Conservation (phyloP, 257 asterid species). For the Handroanthus guayacan region DNA sequence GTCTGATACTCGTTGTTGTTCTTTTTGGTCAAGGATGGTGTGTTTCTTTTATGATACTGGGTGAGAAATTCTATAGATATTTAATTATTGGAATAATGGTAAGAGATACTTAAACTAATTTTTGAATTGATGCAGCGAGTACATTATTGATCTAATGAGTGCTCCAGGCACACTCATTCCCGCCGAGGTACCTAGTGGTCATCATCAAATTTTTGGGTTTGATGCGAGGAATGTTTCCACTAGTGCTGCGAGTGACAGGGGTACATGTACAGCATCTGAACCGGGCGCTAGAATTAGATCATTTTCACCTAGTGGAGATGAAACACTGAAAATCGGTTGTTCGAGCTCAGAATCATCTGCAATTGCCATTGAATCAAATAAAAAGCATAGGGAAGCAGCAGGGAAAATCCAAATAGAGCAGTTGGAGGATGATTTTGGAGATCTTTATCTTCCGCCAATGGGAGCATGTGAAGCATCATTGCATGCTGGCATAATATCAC, state of each 20-base stretch:
- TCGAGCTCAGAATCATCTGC: constrained; percentile 49
- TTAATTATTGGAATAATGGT: not conserved
- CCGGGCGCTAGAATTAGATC: constrained; percentile 42
- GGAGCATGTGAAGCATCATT: constrained; percentile 41
- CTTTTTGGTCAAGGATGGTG: constrained; percentile 4
- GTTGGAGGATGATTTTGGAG: constrained; percentile 49
- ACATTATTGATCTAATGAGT: constrained; percentile 97
- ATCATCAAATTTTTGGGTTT: constrained; percentile 60
- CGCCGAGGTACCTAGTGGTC: constrained; percentile 76
- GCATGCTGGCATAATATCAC: constrained; percentile 39
- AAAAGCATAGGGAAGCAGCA: constrained; percentile 37
- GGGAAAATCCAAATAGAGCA: constrained; percentile 44
- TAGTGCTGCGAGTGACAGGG: constrained; percentile 41
- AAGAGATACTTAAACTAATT: constrained; percentile 28
- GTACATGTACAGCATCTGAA: constrained; percentile 42
- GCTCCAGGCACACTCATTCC: constrained; percentile 99
- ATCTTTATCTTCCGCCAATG: constrained; percentile 42
- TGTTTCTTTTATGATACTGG: not conserved
- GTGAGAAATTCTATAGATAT: not conserved
- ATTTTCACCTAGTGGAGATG: constrained; percentile 43
- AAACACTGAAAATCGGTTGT: constrained; percentile 35
- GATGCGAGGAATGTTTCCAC: constrained; percentile 55
- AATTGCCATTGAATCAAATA: constrained; percentile 42
- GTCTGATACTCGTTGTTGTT: not conserved
- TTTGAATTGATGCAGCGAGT: constrained; percentile 75